Evolutionary conservation across 371 early-diverging fungal species (phyloP), one percentile per base, ranked within the genome.

Genomic region (Apophysomyces variabilis): DNA sequence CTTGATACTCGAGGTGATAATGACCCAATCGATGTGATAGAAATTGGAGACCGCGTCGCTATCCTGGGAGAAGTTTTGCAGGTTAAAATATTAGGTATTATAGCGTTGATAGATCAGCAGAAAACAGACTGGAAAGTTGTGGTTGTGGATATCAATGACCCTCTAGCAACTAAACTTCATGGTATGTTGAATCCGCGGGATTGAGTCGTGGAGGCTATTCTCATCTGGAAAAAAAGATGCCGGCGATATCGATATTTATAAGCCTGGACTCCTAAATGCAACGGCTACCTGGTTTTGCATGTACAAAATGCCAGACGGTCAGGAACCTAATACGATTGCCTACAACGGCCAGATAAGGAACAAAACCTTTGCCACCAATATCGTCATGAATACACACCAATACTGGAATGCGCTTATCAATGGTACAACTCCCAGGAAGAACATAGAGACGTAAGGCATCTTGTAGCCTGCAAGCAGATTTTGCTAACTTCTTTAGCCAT

Each of bases 111-210:
- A 45, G 96, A 96, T 74, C 91, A 93, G 70, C 91, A 90, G 57
- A 96, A 96, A 81, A 94, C 95, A 59, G 97, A 96, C 86, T 96
- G 96, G 96, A 96, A 96, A 83, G 79, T 96, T 54, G 81, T 96
- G 61, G 92, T 85, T 69, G 93, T 96, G 63, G 94, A 95, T 74
- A 80, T 89, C 66, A 88, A 86, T 71, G 97, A 96, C 75, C 90
- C 90, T 12, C 74, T 91, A 56, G 95, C 93, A 13, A 47, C 82
- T 68, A 89, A 92, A 75, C 77, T 96, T 58, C 93, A 94, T 76
- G 70, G 70, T 70, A 56, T 38, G 38, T 38, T 16, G 7, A 46
- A 39, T 26, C 7, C 3, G 13, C 18, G n/a, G 3, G 3, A 26
- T 26, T 8, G 13, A 36, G 5, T 38, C 57, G 37, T 26, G 11